These are phyloP conservation scores for Lipomyces sp. DNA, from an alignment of 805 yeast genomes.

Conservation along the genomic window DNA sequence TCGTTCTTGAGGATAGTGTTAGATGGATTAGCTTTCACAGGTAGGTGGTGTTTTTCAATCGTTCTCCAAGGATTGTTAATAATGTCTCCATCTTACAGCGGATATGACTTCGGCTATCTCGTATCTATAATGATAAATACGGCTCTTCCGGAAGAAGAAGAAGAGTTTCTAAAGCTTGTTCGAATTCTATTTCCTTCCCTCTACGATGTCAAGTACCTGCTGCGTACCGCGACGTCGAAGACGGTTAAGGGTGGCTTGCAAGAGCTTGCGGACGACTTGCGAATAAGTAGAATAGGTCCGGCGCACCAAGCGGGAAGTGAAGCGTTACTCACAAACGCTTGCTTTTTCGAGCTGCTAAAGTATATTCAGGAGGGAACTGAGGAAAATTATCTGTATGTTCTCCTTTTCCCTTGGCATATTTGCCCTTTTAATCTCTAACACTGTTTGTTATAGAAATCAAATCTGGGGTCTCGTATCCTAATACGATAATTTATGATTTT, in stretches of 20 bases:
- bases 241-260: slow-evolving; percentile 36
- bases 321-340: slow-evolving; percentile 42
- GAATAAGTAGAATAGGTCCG: slow-evolving; percentile 37
- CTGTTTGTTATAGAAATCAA: slow-evolving; percentile 29
- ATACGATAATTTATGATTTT: not conserved
- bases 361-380: slow-evolving; percentile 27
- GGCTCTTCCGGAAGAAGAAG: slow-evolving; percentile 74
- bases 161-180: slow-evolving; percentile 71
- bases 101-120: slow-evolving; percentile 91
- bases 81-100: slow-evolving; percentile 48
- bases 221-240: slow-evolving; percentile 36
- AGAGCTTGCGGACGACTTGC: slow-evolving; percentile 46
- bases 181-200: slow-evolving; percentile 72
- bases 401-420: not conserved
- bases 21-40: slow-evolving; percentile 89
- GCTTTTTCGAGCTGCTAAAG: slow-evolving; percentile 43
- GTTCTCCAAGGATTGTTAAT: not conserved
- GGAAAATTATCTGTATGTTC: slow-evolving; percentile 12
- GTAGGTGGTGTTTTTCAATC: slow-evolving; percentile 27
- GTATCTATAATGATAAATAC: slow-evolving; percentile 71
- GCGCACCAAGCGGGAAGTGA: slow-evolving; percentile 47
- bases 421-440: slow-evolving; percentile 2
- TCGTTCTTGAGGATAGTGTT: slow-evolving; percentile 64
- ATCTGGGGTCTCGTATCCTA: slow-evolving; percentile 41
- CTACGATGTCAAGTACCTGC: slow-evolving; percentile 68